Evolutionary conservation across 148 eudicot genomes (phyloP).

Genomic region (Salicornia ramosissima): DNA sequence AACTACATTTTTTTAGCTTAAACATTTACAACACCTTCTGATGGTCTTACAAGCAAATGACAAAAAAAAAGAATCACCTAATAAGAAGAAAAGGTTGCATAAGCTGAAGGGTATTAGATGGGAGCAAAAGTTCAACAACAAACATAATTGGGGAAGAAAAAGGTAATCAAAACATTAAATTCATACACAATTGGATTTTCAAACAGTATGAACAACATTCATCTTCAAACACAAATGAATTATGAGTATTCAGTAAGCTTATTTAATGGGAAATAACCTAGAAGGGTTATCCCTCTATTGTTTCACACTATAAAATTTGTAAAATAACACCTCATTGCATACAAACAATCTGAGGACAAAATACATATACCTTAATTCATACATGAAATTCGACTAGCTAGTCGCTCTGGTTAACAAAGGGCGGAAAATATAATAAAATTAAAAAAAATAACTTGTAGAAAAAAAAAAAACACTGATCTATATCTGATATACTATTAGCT

Average conservation of each 20-base stretch:
- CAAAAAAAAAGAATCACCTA: not conserved
- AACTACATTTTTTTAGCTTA: too few relatives aligned
- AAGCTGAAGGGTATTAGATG: not conserved
- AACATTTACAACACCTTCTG: too few relatives aligned
- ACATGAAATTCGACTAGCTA: conserved; percentile 24
- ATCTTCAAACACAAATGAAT: conserved; percentile 21
- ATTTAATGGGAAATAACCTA: conserved; percentile 38
- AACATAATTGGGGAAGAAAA: not conserved
- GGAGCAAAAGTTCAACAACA: not conserved
- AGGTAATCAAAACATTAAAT: conserved; percentile 8
- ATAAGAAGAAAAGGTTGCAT: not conserved
- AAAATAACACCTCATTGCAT: conserved; percentile 39
- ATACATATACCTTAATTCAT: conserved; percentile 16
- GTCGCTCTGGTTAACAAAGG: conserved; percentile 22
- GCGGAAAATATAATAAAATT: not conserved
- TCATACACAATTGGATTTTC: conserved; percentile 15
- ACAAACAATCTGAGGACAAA: conserved; percentile 43
- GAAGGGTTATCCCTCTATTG: conserved; percentile 35
- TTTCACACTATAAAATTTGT: conserved; percentile 39
- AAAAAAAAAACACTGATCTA: conserved; percentile 29
- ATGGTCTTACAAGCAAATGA: too few relatives aligned
- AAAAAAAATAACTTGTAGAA: too few relatives aligned
- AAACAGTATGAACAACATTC: conserved; percentile 20
- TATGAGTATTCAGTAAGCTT: conserved; percentile 24
- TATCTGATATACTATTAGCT: conserved; percentile 30